Percentiles rank a stretch among this genome's conserved stretches.
These are phyloP conservation scores for Choiromyces venosus DNA, from an alignment of 495 filamentous ascomycete species.

Conservation along the genomic window DNA sequence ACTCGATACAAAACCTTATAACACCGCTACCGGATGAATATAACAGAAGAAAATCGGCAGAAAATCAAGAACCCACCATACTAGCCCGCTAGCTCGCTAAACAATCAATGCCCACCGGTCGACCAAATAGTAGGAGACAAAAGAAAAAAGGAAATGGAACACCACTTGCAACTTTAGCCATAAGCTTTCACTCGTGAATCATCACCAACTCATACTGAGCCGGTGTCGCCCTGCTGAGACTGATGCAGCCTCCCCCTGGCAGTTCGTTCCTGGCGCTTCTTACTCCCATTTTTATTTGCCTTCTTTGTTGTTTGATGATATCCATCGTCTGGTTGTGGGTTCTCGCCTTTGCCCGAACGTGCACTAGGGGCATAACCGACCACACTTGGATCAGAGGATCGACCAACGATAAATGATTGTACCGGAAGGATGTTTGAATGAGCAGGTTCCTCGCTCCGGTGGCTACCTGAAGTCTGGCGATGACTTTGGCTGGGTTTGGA, in stretches of 20 bases:
- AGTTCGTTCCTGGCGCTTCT: neutral
- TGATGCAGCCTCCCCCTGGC: neutral
- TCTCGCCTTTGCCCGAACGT: neutral
- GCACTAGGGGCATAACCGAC: accelerated
- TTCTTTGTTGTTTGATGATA: neutral
- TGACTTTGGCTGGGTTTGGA: neutral
- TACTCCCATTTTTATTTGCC: neutral
- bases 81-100: neutral
- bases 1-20: neutral
- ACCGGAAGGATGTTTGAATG: accelerated
- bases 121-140: neutral
- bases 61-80: neutral
- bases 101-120: neutral
- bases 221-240: neutral
- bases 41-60: neutral
- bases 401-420: neutral
- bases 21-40: neutral
- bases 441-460: neutral
- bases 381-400: neutral
- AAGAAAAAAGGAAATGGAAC: neutral
- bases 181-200: neutral
- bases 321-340: too few relatives aligned
- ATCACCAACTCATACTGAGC: too few relatives aligned
- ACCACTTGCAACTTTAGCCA: neutral
- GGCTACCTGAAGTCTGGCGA: neutral